A percentile compares a stretch with the other conserved stretches of the same genome.
Evolutionary conservation across 2,329 filamentous ascomycete genomes (phyloP).

Genomic region (Exophiala lecanii-corni): DNA sequence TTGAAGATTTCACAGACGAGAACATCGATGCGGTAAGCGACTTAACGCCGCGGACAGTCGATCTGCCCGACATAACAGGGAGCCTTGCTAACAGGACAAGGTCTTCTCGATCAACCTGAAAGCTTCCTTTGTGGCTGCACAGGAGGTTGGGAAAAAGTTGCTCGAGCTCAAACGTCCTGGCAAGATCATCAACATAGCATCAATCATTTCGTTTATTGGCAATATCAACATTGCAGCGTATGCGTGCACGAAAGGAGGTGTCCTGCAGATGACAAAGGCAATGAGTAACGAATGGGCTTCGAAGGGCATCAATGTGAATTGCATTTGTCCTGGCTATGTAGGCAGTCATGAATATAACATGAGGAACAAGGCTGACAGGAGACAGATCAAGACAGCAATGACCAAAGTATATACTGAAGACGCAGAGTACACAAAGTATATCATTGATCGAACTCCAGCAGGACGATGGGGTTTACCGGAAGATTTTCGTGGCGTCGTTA

Average conservation of each 20-base stretch:
- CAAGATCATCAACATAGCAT: conserved; percentile 75
- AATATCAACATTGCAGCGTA: conserved; percentile 85
- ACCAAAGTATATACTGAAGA: background rate
- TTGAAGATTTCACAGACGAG: conserved; percentile 66
- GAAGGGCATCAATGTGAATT: conserved; percentile 64
- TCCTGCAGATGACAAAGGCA: conserved; percentile 78
- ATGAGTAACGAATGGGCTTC: conserved; percentile 79
- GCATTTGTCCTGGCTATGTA: conserved; percentile 15
- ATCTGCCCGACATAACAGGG: background rate
- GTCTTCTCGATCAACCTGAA: conserved; percentile 83
- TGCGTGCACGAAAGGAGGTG: conserved; percentile 76
- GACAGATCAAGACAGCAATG: conserved; percentile 6
- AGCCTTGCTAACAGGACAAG: background rate
- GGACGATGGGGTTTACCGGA: conserved; percentile 7
- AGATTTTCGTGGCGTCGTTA: conserved; percentile 2
- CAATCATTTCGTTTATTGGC: conserved; percentile 75
- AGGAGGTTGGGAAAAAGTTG: conserved; percentile 75
- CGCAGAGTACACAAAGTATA: background rate
- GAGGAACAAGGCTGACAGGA: too few species aligned
- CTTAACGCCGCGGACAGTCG: background rate
- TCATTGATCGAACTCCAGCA: background rate
- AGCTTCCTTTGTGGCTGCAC: conserved; percentile 70
- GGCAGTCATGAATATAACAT: too few species aligned
- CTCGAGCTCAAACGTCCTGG: conserved; percentile 39
- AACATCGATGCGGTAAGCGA: conserved; percentile 63